Conservation (phyloP, 768 basidiomycete genomes). For the Naganishia kalamii region DNA sequence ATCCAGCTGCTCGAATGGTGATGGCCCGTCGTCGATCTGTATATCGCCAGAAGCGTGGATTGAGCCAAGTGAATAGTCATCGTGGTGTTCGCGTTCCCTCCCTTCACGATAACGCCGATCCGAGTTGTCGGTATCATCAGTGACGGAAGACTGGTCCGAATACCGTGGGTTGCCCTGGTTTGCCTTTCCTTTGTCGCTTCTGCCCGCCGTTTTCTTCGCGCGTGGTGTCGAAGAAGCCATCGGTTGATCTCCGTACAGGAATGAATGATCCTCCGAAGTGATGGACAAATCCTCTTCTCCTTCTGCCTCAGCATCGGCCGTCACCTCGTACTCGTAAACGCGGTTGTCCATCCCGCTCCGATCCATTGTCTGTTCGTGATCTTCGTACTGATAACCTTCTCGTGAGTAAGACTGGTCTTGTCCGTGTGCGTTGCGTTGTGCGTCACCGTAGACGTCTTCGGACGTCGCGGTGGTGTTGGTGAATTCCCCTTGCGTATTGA, state of each 20-base stretch:
- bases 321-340: background rate
- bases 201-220: background rate
- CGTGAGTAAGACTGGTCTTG: constrained; percentile 20
- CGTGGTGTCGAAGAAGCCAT: constrained; percentile 71
- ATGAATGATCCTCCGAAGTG: constrained; percentile 60
- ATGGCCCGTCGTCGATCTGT: constrained; percentile 8
- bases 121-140: background rate
- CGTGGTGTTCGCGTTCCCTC: background rate
- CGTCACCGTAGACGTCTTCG: background rate
- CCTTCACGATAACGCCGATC: background rate
- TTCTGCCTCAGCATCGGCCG: background rate
- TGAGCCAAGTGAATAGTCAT: background rate
- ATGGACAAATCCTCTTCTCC: constrained; percentile 29
- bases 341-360: constrained; percentile 5
- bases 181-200: background rate
- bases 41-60: background rate
- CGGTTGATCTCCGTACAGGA: constrained; percentile 60
- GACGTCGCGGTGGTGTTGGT: constrained; percentile 53
- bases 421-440: background rate
- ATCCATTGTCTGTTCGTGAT: constrained; percentile 26
- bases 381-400: constrained; percentile 20
- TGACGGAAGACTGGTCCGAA: background rate
- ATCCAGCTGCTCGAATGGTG: constrained; percentile 8
- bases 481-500: constrained; percentile 66
- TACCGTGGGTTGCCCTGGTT: background rate